phyloP scores from a whole-genome alignment of 345 rosid species.

The Lumnitzera racemosa region DNA sequence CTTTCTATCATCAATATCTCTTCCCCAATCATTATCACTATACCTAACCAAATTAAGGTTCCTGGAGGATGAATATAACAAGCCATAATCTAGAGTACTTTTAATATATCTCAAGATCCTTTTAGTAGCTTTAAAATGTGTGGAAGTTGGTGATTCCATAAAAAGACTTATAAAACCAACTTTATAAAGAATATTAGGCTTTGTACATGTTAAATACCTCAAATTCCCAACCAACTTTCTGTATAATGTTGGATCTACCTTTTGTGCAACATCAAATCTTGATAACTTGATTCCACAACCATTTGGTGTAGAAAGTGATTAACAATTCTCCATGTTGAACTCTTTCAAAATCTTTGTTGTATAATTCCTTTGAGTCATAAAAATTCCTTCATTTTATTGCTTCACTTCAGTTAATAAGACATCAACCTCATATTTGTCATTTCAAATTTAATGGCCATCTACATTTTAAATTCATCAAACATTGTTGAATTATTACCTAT shows the following conservation, averaged over 20 bases:
- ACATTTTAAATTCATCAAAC: slow-evolving; percentile 3
- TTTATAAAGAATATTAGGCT: not conserved
- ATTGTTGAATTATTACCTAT: not conserved
- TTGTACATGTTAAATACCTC: slow-evolving; percentile 6
- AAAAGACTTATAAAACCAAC: slow-evolving; percentile 2
- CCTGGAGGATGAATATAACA: no score
- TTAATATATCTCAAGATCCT: slow-evolving; percentile 2
- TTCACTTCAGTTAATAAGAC: slow-evolving; percentile 5
- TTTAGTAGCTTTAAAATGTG: not conserved
- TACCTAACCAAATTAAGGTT: no score
- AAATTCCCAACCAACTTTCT: slow-evolving; percentile 7
- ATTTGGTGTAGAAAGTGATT: not conserved
- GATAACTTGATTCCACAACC: not conserved
- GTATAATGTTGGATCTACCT: slow-evolving; percentile 1
- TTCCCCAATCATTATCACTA: no score
- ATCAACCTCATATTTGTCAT: slow-evolving; percentile 1
- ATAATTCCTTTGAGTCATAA: slow-evolving; percentile 1
- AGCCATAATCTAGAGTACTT: not conserved
- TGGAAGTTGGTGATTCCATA: not conserved
- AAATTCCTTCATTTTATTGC: not conserved
- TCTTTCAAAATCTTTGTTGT: slow-evolving; percentile 1
- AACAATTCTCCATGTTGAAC: slow-evolving; percentile 4
- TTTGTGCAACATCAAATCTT: not conserved
- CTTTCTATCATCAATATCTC: no score
- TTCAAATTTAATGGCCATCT: slow-evolving; percentile 1